Conservation (phyloP, 352 stramenopile genomes). For the Globisporangium cederbergense region DNA sequence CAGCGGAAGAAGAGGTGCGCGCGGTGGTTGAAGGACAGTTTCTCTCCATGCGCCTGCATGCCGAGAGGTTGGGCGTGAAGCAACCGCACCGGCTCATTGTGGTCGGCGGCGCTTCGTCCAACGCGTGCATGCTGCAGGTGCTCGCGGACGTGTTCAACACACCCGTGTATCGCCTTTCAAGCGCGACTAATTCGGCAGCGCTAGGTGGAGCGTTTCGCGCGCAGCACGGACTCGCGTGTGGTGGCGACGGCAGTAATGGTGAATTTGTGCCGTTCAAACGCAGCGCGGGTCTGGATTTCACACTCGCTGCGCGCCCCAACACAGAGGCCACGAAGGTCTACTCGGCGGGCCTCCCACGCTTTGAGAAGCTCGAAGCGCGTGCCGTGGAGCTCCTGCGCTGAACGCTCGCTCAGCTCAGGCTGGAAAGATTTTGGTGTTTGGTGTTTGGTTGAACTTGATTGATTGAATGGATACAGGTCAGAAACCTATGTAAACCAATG, state of each 20-base stretch:
- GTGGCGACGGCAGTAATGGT: not conserved
- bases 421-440: no score
- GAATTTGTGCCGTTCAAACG: conserved; percentile 38
- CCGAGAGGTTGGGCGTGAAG: conserved; percentile 48
- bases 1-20: conserved; percentile 38
- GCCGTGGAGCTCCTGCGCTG: conserved; percentile 22
- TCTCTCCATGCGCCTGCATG: conserved; percentile 51
- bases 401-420: not conserved
- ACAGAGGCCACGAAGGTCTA: conserved; percentile 27
- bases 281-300: conserved; percentile 33
- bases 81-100: conserved; percentile 55
- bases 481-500: not conserved
- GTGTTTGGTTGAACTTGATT: not conserved
- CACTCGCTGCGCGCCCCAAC: conserved; percentile 31
- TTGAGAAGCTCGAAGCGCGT: conserved; percentile 35
- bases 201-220: conserved; percentile 50
- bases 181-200: conserved; percentile 45
- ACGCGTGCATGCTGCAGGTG: conserved; percentile 52
- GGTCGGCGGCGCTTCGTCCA: conserved; percentile 55
- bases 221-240: conserved; percentile 35
- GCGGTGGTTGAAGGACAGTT: conserved; percentile 70
- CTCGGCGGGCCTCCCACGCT: conserved; percentile 30
- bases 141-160: conserved; percentile 60
- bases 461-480: not conserved
- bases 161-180: conserved; percentile 41